phyloP scores from a whole-genome alignment of 2,329 filamentous ascomycete genomes.

The Colletotrichum sp. region DNA sequence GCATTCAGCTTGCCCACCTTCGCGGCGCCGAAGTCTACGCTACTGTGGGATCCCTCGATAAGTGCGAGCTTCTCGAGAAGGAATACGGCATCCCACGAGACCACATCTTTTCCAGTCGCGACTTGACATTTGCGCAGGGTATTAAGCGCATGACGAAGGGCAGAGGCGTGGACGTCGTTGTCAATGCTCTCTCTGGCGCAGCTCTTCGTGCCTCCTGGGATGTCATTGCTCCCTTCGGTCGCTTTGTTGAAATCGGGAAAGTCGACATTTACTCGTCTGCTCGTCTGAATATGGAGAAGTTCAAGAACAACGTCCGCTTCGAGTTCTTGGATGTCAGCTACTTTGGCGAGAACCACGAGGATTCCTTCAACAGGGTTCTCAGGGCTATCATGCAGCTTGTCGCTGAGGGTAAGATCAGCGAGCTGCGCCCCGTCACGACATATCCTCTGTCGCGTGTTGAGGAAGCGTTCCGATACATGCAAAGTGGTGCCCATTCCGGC shows the following conservation, averaged over 20 bases:
- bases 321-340: conserved; percentile 45
- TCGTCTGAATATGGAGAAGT: conserved; percentile 50
- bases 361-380: neutral
- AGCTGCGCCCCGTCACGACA: conserved; percentile 27
- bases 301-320: conserved; percentile 49
- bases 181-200: conserved; percentile 49
- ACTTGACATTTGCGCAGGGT: conserved; percentile 30
- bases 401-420: neutral
- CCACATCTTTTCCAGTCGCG: conserved; percentile 30
- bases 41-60: conserved; percentile 32
- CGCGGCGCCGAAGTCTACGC: conserved; percentile 35
- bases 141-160: conserved; percentile 31
- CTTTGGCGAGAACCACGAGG: neutral
- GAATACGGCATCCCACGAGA: conserved; percentile 27
- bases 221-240: conserved; percentile 47
- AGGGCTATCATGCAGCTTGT: neutral
- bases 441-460: conserved; percentile 25
- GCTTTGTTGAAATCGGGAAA: conserved; percentile 51
- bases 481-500: conserved; percentile 39
- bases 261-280: conserved; percentile 41
- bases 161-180: conserved; percentile 36
- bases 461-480: conserved; percentile 39
- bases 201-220: conserved; percentile 45
- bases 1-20: conserved; percentile 33
- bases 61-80: conserved; percentile 30